Base-by-base conservation (phyloP, 2,329 filamentous ascomycete genomes). In the Capronia americana region DNA sequence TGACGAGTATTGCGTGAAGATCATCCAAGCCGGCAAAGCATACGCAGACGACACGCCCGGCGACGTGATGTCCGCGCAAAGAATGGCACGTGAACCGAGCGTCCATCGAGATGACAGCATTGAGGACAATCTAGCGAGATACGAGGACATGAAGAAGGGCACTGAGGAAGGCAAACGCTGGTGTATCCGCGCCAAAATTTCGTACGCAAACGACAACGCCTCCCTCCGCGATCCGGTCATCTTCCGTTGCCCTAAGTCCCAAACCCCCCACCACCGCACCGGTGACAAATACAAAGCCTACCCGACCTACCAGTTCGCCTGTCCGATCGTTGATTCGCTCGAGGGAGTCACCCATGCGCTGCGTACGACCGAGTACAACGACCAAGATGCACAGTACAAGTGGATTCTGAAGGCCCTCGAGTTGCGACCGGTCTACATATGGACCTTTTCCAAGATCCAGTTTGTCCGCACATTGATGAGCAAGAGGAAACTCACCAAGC, bases 141-240 rank as follows among this genome's bases (percentile, higher is more conserved):
- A 97, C 72, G 90, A 93, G 75, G 91, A 95, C 83, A 99, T 99
- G 95, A 96, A 93, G 84, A 85, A 86, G 64, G 93, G 90, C 53
- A 90, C 88, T 2, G 86, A 90, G 57, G 89, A 93, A 78, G 95
- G 95, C 66, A 80, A 88, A 57, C 88, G 86, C 75, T 93, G 94
- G 88, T 97, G 92, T 81, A 96, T 99, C 72, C 91, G 95, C 67
- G 95, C 95, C 65, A 97, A 96, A 84, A 92, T 98, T 73, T 94
- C 92, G 1, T 87, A 91, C 73, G 92, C 96, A 78, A 91, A 95
- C 80, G 91, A 91, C 71, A 98, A 99, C 84, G 96, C 96, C 81
- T 92, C 95, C 61, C 89, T 98, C 87, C 87, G 95, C 71, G 95
- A 99, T 78, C 95, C 95, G 12, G 93, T 98, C 79, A 96, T 99